phyloP scores from a whole-genome alignment of 2,329 filamentous ascomycete species.

The Pyricularia pennisetigena region DNA sequence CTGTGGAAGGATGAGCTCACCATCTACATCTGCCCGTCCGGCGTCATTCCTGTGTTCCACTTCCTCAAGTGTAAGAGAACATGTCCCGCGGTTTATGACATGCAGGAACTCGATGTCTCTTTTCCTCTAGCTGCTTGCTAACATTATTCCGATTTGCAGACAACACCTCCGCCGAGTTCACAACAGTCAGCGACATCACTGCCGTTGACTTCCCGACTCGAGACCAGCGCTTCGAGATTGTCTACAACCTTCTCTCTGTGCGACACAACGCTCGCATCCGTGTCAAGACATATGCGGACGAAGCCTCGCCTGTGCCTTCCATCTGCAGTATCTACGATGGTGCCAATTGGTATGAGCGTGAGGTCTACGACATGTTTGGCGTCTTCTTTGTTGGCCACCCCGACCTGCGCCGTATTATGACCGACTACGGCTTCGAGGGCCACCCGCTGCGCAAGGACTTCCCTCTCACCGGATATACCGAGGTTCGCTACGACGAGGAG shows the following conservation, averaged over 20 bases:
- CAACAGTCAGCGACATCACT: slow-evolving; percentile 84
- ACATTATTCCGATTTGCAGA: slow-evolving; percentile 35
- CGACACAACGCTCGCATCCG: slow-evolving; percentile 94
- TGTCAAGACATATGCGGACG: slow-evolving; percentile 98
- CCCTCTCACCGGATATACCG: slow-evolving; percentile 94
- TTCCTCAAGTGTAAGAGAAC: slow-evolving; percentile 70
- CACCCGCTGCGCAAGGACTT: slow-evolving; percentile 98
- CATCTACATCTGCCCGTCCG: slow-evolving; percentile 82
- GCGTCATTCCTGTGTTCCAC: slow-evolving; percentile 81
- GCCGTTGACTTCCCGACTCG: slow-evolving; percentile 93
- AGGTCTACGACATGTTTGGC: slow-evolving; percentile 95
- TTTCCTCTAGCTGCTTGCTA: neutral
- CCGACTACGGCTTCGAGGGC: slow-evolving; percentile 97
- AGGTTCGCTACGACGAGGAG: slow-evolving; percentile 96
- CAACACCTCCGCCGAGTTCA: slow-evolving; percentile 96
- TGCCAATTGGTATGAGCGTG: slow-evolving; percentile 97
- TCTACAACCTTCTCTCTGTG: slow-evolving; percentile 94
- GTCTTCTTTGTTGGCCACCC: slow-evolving; percentile 96
- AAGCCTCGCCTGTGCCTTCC: slow-evolving; percentile 86
- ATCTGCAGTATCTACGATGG: slow-evolving; percentile 82
- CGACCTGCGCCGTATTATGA: slow-evolving; percentile 96
- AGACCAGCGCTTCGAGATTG: slow-evolving; percentile 92
- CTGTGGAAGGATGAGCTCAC: slow-evolving; percentile 99
- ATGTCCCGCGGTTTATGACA: neutral
- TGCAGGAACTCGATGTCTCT: neutral